Conservation (phyloP, 805 yeast genomes). For the Pichia exigua region DNA sequence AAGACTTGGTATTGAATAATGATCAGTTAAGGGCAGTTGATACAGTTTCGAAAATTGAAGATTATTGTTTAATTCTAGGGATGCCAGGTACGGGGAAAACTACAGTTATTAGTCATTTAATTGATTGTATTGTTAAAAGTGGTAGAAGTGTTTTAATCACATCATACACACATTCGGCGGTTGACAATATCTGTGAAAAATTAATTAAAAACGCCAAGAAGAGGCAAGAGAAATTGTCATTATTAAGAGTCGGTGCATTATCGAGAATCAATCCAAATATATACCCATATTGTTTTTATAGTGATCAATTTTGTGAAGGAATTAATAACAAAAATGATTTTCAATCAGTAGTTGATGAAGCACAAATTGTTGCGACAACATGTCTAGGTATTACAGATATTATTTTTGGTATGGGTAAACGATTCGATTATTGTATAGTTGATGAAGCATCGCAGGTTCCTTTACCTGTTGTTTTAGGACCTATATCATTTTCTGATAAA, state of each 20-base stretch:
- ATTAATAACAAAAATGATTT: conserved; percentile 38
- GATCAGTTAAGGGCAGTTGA: conserved; percentile 71
- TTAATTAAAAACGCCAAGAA: conserved; percentile 29
- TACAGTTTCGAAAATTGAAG: conserved; percentile 54
- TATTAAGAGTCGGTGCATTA: conserved; percentile 62
- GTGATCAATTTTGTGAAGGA: conserved; percentile 24
- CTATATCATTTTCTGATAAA: conserved; percentile 65
- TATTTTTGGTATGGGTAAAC: conserved; percentile 42
- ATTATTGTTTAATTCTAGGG: conserved; percentile 78
- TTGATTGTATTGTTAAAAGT: conserved; percentile 48
- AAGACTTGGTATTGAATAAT: conserved; percentile 37
- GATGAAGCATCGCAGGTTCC: conserved; percentile 98
- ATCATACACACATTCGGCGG: conserved; percentile 92
- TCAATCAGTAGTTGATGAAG: conserved; percentile 38
- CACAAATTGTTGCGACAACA: conserved; percentile 82
- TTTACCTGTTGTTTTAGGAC: conserved; percentile 86
- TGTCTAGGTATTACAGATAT: conserved; percentile 69
- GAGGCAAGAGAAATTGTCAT: conserved; percentile 24
- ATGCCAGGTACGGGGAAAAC: conserved; percentile 99
- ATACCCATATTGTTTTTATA: conserved; percentile 41
- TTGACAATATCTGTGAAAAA: conserved; percentile 82
- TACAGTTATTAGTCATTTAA: conserved; percentile 75
- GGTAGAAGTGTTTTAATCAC: conserved; percentile 69
- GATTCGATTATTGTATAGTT: conserved; percentile 86
- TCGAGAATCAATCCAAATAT: conserved; percentile 57